Conservation (phyloP, 2,329 filamentous ascomycete genomes). For the Clonostachys rosea region DNA sequence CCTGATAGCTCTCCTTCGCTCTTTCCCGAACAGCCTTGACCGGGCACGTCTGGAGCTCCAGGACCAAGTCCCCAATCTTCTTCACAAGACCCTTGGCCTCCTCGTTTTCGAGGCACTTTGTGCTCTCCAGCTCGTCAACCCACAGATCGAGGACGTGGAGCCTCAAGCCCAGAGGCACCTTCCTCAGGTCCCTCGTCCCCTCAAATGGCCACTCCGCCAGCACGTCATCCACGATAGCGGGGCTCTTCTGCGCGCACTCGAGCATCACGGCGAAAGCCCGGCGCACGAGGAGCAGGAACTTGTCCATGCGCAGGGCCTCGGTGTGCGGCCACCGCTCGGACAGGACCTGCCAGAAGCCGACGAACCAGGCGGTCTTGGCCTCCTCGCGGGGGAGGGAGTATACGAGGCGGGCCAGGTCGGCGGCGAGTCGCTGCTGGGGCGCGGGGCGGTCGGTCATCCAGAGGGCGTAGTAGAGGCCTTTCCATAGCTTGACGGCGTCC, state of each 20-base stretch:
- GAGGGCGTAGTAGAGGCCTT: conserved; percentile 87
- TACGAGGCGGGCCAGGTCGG: conserved; percentile 66
- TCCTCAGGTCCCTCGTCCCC: conserved; percentile 33
- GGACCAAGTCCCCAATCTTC: conserved; percentile 48
- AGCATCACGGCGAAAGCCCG: conserved; percentile 73
- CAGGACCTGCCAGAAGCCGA: conserved; percentile 69
- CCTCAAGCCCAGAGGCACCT: conserved; percentile 76
- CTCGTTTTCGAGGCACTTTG: conserved; percentile 43
- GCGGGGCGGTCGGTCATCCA: conserved; percentile 90
- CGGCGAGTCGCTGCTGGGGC: conserved; percentile 80
- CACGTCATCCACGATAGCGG: conserved; percentile 15
- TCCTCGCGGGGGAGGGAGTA: conserved; percentile 44
- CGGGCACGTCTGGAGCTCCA: conserved; percentile 50
- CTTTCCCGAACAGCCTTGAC: conserved; percentile 69
- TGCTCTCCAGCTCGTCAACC: conserved; percentile 81
- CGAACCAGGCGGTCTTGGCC: conserved; percentile 41
- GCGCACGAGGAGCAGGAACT: conserved; percentile 83
- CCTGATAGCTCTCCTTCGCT: conserved; percentile 65
- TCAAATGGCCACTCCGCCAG: conserved; percentile 25
- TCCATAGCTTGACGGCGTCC: conserved; percentile 87
- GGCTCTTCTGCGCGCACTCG: conserved; percentile 25
- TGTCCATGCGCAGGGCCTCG: conserved; percentile 79
- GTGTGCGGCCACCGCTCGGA: conserved; percentile 68
- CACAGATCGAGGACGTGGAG: conserved; percentile 89
- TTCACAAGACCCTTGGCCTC: conserved; percentile 44